Evolutionary conservation across 345 rosid genomes (phyloP).

Genomic region (Citrus sp.): DNA sequence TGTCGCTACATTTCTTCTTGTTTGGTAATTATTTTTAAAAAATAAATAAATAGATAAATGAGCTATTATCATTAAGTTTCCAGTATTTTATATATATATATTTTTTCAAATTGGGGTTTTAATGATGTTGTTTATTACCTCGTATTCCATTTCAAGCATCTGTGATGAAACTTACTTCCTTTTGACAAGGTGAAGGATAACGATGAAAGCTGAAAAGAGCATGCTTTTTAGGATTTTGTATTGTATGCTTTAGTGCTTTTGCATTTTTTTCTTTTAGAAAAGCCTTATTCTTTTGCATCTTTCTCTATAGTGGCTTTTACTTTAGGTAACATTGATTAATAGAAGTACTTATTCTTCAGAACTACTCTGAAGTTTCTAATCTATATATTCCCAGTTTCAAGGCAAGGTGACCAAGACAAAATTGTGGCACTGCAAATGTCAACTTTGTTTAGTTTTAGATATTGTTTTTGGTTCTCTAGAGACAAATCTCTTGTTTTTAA

Average conservation of each 20-base stretch:
- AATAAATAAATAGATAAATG: too few species aligned
- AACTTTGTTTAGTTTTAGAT: not conserved
- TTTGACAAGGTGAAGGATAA: not conserved
- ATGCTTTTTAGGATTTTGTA: not conserved
- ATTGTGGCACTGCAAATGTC: not conserved
- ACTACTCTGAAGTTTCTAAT: not conserved
- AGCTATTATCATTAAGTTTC: too few species aligned
- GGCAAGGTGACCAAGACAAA: not conserved
- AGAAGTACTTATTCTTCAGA: not conserved
- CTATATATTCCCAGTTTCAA: not conserved
- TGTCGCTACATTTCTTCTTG: not conserved
- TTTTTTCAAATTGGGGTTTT: too few species aligned
- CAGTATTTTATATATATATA: not conserved
- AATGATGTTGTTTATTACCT: not conserved
- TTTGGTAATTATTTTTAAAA: not conserved
- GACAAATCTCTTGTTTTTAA: not conserved
- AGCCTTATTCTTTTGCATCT: conserved; percentile 26
- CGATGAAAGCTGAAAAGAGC: not conserved
- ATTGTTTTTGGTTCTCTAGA: not conserved
- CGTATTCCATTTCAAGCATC: not conserved
- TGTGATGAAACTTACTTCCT: not conserved
- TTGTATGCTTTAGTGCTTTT: conserved; percentile 11
- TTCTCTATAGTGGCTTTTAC: conserved; percentile 15
- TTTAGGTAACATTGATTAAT: conserved; percentile 9
- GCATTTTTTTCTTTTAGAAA: conserved; percentile 16